These are phyloP conservation scores for Thymus quinquecostatus DNA, from an alignment of 257 asterid species.

Conservation along the genomic window DNA sequence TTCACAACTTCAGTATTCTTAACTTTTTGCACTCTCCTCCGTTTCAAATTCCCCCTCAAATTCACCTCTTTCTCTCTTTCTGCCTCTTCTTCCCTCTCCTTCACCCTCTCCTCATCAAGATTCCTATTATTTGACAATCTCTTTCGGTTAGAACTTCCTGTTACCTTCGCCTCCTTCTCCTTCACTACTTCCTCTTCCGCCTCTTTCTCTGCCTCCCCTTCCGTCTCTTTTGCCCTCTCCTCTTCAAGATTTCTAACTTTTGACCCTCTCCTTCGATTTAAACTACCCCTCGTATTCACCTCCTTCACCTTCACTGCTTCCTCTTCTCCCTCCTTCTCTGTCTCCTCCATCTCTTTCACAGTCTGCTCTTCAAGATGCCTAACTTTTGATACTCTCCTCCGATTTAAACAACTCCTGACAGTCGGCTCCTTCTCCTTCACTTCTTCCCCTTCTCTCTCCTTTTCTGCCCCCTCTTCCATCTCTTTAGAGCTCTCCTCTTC, in stretches of 20 bases:
- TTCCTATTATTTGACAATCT: slow-evolving; percentile 34
- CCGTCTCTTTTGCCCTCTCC: too few relatives aligned
- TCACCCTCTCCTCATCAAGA: slow-evolving; percentile 10
- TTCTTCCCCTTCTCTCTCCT: slow-evolving; percentile 16
- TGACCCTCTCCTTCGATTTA: slow-evolving; percentile 29
- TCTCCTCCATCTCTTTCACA: neutral
- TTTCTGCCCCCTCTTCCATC: neutral
- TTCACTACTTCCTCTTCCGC: slow-evolving; percentile 23
- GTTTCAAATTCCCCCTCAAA: slow-evolving; percentile 25
- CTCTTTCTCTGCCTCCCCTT: slow-evolving; percentile 14
- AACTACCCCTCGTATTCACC: slow-evolving; percentile 25
- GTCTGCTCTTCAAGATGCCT: slow-evolving; percentile 18
- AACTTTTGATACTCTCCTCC: slow-evolving; percentile 34
- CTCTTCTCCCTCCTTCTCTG: slow-evolving; percentile 19
- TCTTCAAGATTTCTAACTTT: slow-evolving; percentile 29
- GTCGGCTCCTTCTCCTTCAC: slow-evolving; percentile 19
- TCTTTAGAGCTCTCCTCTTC: slow-evolving; percentile 25
- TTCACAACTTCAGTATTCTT: slow-evolving; percentile 27
- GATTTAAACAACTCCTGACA: slow-evolving; percentile 23
- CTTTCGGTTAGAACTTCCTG: slow-evolving; percentile 26
- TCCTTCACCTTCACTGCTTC: slow-evolving; percentile 9
- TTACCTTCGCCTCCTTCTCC: slow-evolving; percentile 15
- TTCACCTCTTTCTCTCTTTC: slow-evolving; percentile 11
- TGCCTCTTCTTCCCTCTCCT: neutral
- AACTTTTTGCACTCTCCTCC: slow-evolving; percentile 34